Evolutionary conservation across 176 grass and related monocot genomes (phyloP).

Genomic region (Musa schizocarpa): DNA sequence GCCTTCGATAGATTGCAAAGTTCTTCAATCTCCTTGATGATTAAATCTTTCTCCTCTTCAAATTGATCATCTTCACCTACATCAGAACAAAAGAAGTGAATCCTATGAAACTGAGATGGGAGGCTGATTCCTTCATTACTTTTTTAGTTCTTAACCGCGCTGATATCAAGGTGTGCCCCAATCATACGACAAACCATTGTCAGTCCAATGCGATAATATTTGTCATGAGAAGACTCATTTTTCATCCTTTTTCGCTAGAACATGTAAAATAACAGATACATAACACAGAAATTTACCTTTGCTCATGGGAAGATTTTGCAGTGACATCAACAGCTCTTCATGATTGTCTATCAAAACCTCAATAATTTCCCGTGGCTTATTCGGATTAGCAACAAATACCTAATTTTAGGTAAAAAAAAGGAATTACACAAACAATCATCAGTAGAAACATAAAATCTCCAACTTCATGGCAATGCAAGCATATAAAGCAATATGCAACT

Average conservation of each 20-base stretch:
- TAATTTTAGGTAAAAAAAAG: slow-evolving; percentile 22
- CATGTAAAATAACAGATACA: not conserved
- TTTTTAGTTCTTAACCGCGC: too few relatives aligned
- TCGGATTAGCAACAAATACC: slow-evolving; percentile 98
- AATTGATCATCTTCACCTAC: slow-evolving; percentile 94
- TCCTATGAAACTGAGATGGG: not conserved
- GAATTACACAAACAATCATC: slow-evolving; percentile 15
- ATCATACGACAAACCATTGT: too few relatives aligned
- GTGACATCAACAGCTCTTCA: slow-evolving; percentile 64
- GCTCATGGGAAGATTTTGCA: slow-evolving; percentile 68
- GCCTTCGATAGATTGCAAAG: slow-evolving; percentile 20
- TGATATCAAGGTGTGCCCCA: too few relatives aligned
- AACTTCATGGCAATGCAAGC: not conserved
- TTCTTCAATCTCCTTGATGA: slow-evolving; percentile 76
- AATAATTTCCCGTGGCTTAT: slow-evolving; percentile 65
- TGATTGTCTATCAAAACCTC: slow-evolving; percentile 60
- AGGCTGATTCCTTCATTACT: not conserved
- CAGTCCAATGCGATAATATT: too few relatives aligned
- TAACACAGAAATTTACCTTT: slow-evolving; percentile 41
- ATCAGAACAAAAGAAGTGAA: not conserved
- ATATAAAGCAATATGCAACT: not conserved
- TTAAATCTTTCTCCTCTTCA: slow-evolving; percentile 75
- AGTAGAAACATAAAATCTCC: not conserved
- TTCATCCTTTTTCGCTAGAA: too few relatives aligned
- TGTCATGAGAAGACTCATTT: too few relatives aligned